Evolutionary conservation across 2,329 filamentous ascomycete species (phyloP), one percentile per base, ranked within the genome.

Genomic region (Microsporum audouinii): DNA sequence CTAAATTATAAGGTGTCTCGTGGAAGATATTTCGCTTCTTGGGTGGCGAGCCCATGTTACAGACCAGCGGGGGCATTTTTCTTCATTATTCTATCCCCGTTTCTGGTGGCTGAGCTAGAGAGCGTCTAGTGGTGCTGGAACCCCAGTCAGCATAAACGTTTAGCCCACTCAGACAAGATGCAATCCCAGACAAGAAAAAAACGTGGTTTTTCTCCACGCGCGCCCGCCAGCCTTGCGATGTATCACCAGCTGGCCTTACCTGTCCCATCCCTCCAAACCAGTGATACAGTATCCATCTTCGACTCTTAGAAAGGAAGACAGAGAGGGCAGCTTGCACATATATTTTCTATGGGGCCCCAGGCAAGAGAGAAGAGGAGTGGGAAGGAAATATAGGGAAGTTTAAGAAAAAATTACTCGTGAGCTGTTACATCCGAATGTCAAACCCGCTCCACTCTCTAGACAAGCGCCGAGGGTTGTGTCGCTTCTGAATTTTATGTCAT

Each of bases 211-310:
- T 23, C 33, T 36, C 51, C 51, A 55, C 36, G 51, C 31, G 33
- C 12, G 33, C 51, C 49, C 51, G 43, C 51, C 51, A 55, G 51
- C 51, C 51, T 55, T 55, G 51, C 33, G 51, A 36, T 17, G 51
- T 55, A 55, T 55, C 51, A 55, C 31, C 10, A 31, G 10, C 27
- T 29, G 14, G 5, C 12, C 29, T n/a, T n/a, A 33, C 49, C 49
- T 17, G 36, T 36, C 51, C 3, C 31, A 36, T 7, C 49, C 49
- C 33, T 55, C 49, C 49, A 55, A 8, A 5, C 49, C n/a, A 33
- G 49, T 36, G 49, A 55, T 36, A 36, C 49, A n/a, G 49, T 55
- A 29, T 55, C 51, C 51, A 55, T 31, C 51, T 31, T 10, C 45
- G 23, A 31, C 31, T 27, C 45, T 51, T 31, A 23, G 27, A 51